phyloP scores from a whole-genome alignment of 129 eudicot genomes.

The carrot (Daucus carota) region DNA sequence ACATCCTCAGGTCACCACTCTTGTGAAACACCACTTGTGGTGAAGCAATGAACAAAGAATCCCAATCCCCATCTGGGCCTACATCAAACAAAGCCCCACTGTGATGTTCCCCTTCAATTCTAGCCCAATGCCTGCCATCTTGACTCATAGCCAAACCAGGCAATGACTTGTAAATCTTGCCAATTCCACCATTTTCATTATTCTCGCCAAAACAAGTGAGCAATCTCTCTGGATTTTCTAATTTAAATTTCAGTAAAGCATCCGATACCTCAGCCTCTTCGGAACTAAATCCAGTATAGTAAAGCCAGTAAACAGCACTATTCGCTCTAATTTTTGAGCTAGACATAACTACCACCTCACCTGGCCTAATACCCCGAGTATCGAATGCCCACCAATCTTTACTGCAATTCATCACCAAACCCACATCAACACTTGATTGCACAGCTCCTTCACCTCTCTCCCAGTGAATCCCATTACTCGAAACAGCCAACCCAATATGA shows the following conservation, averaged over 20 bases:
- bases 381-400: constrained; percentile 96
- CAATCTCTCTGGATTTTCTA: constrained; percentile 14
- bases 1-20: constrained; percentile 79
- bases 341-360: constrained; percentile 76
- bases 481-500: constrained; percentile 76
- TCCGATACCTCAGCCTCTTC: constrained; percentile 41
- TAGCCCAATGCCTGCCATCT: constrained; percentile 97
- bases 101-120: constrained; percentile 94
- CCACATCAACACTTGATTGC: constrained; percentile 54
- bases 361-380: constrained; percentile 63
- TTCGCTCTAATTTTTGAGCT: constrained; percentile 58
- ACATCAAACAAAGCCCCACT: constrained; percentile 85
- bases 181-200: constrained; percentile 16
- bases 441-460: constrained; percentile 58
- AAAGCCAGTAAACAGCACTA: constrained; percentile 84
- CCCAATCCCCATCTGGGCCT: constrained; percentile 79
- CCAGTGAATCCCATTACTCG: constrained; percentile 89
- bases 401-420: constrained; percentile 61
- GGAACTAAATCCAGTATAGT: constrained; percentile 58
- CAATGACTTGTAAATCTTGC: constrained; percentile 50
- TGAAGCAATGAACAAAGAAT: constrained; percentile 69
- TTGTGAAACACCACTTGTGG: constrained; percentile 81
- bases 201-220: constrained; percentile 3
- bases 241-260: constrained; percentile 24
- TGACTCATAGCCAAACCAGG: constrained; percentile 95